A percentile compares a stretch with the other conserved stretches of the same genome.
Evolutionary conservation across 1,139 yeast species (phyloP).

Genomic region (Scheffersomyces titani): DNA sequence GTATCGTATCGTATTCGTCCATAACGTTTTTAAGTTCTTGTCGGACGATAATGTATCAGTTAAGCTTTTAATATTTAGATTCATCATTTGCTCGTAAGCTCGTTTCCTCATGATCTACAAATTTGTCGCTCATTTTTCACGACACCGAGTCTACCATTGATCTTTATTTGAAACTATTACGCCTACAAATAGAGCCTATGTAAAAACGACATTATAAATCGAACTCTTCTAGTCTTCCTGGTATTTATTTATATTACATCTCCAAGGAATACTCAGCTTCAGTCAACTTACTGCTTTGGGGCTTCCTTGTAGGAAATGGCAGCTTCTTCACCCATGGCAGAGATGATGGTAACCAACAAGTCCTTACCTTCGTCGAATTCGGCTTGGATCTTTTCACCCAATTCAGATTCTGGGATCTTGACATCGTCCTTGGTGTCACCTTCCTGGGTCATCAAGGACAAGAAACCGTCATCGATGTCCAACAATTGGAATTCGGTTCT

Average conservation of each 20-base stretch:
- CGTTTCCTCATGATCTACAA: no score
- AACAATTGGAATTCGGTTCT: slow-evolving; percentile 97
- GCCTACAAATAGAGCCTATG: not conserved
- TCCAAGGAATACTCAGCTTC: not conserved
- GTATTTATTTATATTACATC: not conserved
- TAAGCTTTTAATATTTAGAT: no score
- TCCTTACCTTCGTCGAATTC: slow-evolving; percentile 99
- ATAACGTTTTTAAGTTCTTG: no score
- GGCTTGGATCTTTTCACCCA: slow-evolving; percentile 87
- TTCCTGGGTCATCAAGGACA: slow-evolving; percentile 93
- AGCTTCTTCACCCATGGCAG: slow-evolving; percentile 99
- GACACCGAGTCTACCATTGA: not conserved
- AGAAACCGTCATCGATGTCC: slow-evolving; percentile 98
- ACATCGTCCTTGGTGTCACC: slow-evolving; percentile 99
- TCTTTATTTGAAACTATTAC: not conserved
- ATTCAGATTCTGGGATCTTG: slow-evolving; percentile 95
- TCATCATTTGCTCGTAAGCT: no score
- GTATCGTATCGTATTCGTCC: no score
- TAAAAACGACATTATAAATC: not conserved
- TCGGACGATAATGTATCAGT: no score
- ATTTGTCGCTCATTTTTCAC: no score
- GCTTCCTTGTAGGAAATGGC: slow-evolving; percentile 98
- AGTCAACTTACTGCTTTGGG: slow-evolving; percentile 54
- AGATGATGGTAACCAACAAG: slow-evolving; percentile 89
- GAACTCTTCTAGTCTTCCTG: not conserved